These are phyloP conservation scores for Alnus rubra DNA, from an alignment of 306 rosid genomes.

Conservation along the genomic window DNA sequence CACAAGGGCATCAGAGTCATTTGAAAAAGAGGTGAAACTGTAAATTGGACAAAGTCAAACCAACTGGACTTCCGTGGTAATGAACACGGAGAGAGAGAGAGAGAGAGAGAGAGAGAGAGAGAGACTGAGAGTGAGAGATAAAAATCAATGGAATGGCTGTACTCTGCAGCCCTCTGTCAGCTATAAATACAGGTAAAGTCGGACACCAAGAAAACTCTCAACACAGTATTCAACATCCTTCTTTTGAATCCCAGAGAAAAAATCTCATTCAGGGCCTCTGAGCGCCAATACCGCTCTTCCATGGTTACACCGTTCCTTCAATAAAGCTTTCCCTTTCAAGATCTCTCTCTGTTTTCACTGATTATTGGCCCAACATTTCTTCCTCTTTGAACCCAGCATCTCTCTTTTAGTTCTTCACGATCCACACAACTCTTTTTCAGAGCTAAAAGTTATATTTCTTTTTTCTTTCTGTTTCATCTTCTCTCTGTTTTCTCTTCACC, in stretches of 20 bases:
- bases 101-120: too few species aligned
- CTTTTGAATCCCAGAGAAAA: neutral
- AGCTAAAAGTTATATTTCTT: neutral
- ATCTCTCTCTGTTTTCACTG: neutral
- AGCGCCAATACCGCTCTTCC: too few species aligned
- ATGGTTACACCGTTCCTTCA: too few species aligned
- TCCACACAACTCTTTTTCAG: neutral
- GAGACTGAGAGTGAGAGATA: neutral
- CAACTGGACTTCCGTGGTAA: constrained; percentile 1
- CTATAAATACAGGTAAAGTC: constrained; percentile 61
- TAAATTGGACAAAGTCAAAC: constrained; percentile 10
- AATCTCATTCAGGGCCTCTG: neutral
- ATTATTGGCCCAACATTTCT: neutral
- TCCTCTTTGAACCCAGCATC: neutral
- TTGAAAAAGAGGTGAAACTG: neutral
- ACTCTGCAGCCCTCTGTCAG: constrained; percentile 6
- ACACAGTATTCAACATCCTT: constrained; percentile 2
- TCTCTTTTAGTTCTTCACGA: too few species aligned
- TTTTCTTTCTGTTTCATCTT: neutral
- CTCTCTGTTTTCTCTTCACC: neutral
- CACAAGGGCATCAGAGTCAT: constrained; percentile 24
- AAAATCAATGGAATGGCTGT: neutral
- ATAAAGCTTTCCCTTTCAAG: neutral
- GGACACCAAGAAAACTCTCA: neutral
- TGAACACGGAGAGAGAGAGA: constrained; percentile 19